Conservation (phyloP, 177 flowering plant species). For the Vitis hybrid region DNA sequence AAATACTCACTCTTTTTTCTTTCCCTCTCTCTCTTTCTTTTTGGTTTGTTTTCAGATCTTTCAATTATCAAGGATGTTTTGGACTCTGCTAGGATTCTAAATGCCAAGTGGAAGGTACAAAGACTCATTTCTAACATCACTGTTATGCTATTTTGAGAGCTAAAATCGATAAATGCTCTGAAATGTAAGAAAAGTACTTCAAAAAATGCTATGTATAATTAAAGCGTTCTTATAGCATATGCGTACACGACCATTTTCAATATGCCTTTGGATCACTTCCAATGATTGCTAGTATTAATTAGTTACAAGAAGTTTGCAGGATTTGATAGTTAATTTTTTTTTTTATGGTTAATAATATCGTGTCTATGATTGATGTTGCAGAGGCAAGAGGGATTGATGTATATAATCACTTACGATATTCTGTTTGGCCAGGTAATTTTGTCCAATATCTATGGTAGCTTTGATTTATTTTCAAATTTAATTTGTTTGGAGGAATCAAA, state of each 20-base stretch:
- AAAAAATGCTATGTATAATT: too few species aligned
- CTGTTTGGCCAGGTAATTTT: slow-evolving; percentile 80
- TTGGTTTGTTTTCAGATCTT: slow-evolving; percentile 53
- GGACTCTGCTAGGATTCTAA: slow-evolving; percentile 45
- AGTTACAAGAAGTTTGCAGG: too few species aligned
- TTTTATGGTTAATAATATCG: neutral
- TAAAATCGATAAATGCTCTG: too few species aligned
- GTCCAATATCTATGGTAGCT: too few species aligned
- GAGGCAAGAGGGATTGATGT: slow-evolving; percentile 78
- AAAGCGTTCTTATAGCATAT: too few species aligned
- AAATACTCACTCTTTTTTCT: neutral
- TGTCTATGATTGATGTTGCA: slow-evolving; percentile 29
- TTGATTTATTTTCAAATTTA: slow-evolving; percentile 2
- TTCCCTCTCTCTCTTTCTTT: neutral
- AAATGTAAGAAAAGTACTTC: too few species aligned
- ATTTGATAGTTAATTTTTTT: neutral
- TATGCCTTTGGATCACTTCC: too few species aligned
- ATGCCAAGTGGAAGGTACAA: slow-evolving; percentile 81
- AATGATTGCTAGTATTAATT: too few species aligned
- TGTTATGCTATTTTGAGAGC: too few species aligned
- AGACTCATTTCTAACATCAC: too few species aligned
- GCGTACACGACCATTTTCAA: too few species aligned
- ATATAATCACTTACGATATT: slow-evolving; percentile 66
- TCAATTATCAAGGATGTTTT: slow-evolving; percentile 64
- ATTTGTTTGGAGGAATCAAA: neutral